Evolutionary conservation across 78 protist species (phyloP), one percentile per base, ranked within the genome.

Genomic region (Dictyostelium citrinum): DNA sequence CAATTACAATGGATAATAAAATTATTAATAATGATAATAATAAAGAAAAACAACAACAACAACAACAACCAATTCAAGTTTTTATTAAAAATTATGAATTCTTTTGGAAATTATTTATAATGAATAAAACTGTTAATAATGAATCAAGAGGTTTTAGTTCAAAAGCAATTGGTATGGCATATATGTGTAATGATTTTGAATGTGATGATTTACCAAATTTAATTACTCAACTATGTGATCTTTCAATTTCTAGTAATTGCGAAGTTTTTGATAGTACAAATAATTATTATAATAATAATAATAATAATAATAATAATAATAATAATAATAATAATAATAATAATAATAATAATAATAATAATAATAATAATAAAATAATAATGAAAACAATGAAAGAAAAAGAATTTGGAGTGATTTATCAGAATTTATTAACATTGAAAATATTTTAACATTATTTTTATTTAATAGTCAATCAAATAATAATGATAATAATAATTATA

Each of bases 121-220:
- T 49, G 24, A 77, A 84, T 58, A 33, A 71, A 20, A 41, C 61
- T 20, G 10, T 41, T 16, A 70, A 70, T 33, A 10, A 1, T 16
- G 46, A 27, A 70, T 70, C 45, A n/a, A 49, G 46, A 81, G 92
- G 84, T 5, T 39, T 85, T 37, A 76, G 78, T 27, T 64, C 84
- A 58, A 75, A 76, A 24, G 83, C 92, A 76, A 46, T 85, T 27
- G 92, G 92, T n/a, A 11, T 85, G 37, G 83, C 92, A 24, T 85
- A 43, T 43, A 76, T 85, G 92, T 67, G 83, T 22, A 49, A 61
- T 60, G 92, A 85, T 43, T 85, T 85, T 33, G 46, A 20, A n/a
- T 85, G 84, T 61, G 20, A 35, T 14, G 64, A 85, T 60, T 45
- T 85, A 76, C 33, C 82, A 20, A 11, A 55, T 11, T 22, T 85